Evolutionary conservation across 2,329 filamentous ascomycete species (phyloP).

Genomic region (Xylariomycetidae sp.): DNA sequence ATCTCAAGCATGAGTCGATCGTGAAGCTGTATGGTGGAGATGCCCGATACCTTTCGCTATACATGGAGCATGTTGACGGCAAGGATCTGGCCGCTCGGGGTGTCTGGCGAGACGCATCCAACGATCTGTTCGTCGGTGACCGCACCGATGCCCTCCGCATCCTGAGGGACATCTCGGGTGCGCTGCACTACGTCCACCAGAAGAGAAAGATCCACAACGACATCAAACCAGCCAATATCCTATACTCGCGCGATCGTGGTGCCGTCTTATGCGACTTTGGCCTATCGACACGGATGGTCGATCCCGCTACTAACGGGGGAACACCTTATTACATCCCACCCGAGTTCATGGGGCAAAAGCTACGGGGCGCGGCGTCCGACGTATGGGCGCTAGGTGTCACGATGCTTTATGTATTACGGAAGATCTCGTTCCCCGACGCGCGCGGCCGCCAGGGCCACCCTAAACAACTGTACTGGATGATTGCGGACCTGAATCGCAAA

Average conservation of each 20-base stretch:
- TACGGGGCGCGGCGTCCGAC: conserved; percentile 50
- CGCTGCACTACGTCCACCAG: conserved; percentile 52
- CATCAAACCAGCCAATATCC: conserved; percentile 58
- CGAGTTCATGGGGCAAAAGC: conserved; percentile 53
- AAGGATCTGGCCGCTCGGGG: conserved; percentile 46
- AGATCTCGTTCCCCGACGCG: conserved; percentile 51
- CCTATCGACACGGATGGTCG: conserved; percentile 43
- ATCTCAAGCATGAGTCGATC: conserved; percentile 52
- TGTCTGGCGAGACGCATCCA: conserved; percentile 43
- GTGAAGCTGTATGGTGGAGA: conserved; percentile 56
- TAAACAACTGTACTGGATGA: conserved; percentile 53
- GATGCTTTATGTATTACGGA: conserved; percentile 55
- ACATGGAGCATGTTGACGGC: conserved; percentile 58
- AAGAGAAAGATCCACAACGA: conserved; percentile 55
- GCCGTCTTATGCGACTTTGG: conserved; percentile 59
- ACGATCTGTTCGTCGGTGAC: conserved; percentile 46
- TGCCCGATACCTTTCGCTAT: conserved; percentile 54
- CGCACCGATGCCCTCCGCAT: conserved; percentile 48
- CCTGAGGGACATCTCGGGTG: conserved; percentile 48
- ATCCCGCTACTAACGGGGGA: conserved; percentile 46
- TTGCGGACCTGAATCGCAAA: conserved; percentile 48
- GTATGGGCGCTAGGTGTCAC: conserved; percentile 58
- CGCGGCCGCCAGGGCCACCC: conserved; percentile 44
- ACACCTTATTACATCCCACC: conserved; percentile 60
- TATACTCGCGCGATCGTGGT: conserved; percentile 54